Evolutionary conservation across 768 basidiomycete species (phyloP), one percentile per base, ranked within the genome.

Genomic region (Pleurotus eryngii): DNA sequence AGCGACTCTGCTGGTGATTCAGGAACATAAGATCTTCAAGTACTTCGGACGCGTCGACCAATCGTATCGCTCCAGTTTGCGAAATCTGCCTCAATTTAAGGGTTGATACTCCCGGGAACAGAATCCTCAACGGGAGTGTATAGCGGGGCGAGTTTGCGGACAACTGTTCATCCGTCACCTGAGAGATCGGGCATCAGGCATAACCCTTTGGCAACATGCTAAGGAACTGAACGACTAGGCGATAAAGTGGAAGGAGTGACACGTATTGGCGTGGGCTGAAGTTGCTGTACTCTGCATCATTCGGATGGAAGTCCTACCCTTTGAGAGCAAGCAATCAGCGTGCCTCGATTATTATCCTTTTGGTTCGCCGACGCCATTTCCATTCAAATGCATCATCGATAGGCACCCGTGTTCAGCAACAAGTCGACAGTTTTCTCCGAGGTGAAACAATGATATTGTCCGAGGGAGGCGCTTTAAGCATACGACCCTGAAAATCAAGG

Each of bases 381-480:
- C 35, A 20, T 54, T 54, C 11, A 24, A 26, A 48, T 18, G 11
- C 51, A 54, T n/a, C 39, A 54, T 26, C 51, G 39, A 54, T 42
- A 54, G 39, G 51, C 22, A 42, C 39, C 18, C n/a, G n/a, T 9
- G 24, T 42, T 54, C 18, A 40, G 11, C 51, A 42, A 54, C 51
- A 53, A 12, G 51, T 54, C 51, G 37, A 42, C 51, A 54, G 27
- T 38, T 54, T 54, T 54, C 35, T 54, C 51, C 51, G 51, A 54
- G 51, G 51, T 54, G 37, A 37, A 54, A 26, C 51, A 18, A 54
- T 11, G 37, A 42, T 54, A 18, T 54, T 54, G 51, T 42, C 51
- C 39, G 51, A n/a, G 38, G 42, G 30, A 35, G 7, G 30, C 30
- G 30, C 30, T 35, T 35, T 11, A 35, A 35, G 30, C 30, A 35